Percentiles rank a stretch among this genome's conserved stretches.
Evolutionary conservation across 768 basidiomycete species (phyloP).

Genomic region (Brasilioporus rufonigricans): DNA sequence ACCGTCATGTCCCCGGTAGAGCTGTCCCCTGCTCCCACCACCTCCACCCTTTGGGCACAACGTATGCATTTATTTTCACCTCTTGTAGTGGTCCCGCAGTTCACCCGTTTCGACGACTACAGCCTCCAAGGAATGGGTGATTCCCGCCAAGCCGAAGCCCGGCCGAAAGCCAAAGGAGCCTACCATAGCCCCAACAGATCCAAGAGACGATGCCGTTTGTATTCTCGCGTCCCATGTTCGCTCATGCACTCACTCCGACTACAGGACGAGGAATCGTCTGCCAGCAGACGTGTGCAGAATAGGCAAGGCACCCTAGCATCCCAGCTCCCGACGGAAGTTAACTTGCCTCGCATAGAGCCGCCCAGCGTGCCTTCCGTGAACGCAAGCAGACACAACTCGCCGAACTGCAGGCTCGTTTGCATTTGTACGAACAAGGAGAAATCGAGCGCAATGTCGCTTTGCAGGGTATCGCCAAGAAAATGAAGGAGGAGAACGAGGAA

Average conservation of each 20-base stretch:
- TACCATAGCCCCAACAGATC: constrained; percentile 17
- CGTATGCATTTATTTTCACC: constrained; percentile 39
- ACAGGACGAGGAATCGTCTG: constrained; percentile 50
- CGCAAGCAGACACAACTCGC: constrained; percentile 86
- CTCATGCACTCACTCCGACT: constrained; percentile 5
- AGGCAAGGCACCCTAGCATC: constrained; percentile 41
- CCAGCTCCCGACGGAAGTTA: constrained; percentile 1
- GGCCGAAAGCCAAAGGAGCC: constrained; percentile 82
- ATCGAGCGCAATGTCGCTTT: constrained; percentile 83
- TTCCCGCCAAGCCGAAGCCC: constrained; percentile 83
- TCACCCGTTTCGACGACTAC: constrained; percentile 2
- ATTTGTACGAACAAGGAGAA: constrained; percentile 87
- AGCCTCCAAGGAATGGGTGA: constrained; percentile 92
- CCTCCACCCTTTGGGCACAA: constrained; percentile 73
- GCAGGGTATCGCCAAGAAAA: constrained; percentile 76
- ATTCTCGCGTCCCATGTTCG: not conserved
- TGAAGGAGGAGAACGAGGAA: constrained; percentile 83
- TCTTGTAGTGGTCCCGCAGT: not conserved
- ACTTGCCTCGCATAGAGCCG: constrained; percentile 52
- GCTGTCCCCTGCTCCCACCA: constrained; percentile 36
- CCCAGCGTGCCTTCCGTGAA: constrained; percentile 87
- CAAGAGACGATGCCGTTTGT: constrained; percentile 52
- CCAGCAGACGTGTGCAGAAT: constrained; percentile 69
- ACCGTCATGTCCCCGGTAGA: constrained; percentile 28
- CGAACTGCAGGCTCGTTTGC: constrained; percentile 82